Evolutionary conservation across 176 grass and related monocot species (phyloP), one percentile per base, ranked within the genome.

Genomic region (Tuctoria greenei): DNA sequence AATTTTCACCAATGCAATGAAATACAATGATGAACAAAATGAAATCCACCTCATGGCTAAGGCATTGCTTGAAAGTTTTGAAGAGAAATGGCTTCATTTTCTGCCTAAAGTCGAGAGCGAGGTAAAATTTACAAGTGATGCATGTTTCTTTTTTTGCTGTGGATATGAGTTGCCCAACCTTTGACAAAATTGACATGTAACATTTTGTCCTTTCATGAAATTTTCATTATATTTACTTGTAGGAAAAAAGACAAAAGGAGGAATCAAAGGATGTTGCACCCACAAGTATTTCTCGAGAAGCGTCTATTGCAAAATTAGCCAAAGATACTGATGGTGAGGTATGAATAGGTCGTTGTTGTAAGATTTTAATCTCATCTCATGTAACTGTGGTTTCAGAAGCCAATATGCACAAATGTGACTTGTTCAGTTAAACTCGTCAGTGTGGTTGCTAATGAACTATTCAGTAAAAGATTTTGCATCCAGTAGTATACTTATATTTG

Each of bases 1-100:
- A 66, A 84, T 98, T 75, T 98, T 98, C 79, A 78, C 85, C 43
- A 98, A 98, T 71, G 95, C 95, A 72, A 98, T 98, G 95, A 86
- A 51, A 54, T 98, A 94, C 81, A 98, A 98, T 79, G 84, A 86
- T 73, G 81, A 87, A 25, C 34, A 17, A 26, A 79, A 91, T 66
- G 35, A 82, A 63, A 18, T 98, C 55, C 91, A 94, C 70, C 52
- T 82, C 47, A 86, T 98, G 89, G 95, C 95, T 27, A 98, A 86
- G 79, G 66, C 85, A 60, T 83, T 94, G 37, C 83, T 98, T 47
- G 89, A 94, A 49, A 98, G 77, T 79, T 93, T 98, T 86, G 86
- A 98, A 87, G 76, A 90, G 79, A 98, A 90, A 24, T 98, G 95
- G 91, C 84, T 90, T 26, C 76, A 82, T 41, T 66, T 98, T 57